phyloP scores from a whole-genome alignment of 176 grass and related monocot genomes.

The Elaeis guineensis region DNA sequence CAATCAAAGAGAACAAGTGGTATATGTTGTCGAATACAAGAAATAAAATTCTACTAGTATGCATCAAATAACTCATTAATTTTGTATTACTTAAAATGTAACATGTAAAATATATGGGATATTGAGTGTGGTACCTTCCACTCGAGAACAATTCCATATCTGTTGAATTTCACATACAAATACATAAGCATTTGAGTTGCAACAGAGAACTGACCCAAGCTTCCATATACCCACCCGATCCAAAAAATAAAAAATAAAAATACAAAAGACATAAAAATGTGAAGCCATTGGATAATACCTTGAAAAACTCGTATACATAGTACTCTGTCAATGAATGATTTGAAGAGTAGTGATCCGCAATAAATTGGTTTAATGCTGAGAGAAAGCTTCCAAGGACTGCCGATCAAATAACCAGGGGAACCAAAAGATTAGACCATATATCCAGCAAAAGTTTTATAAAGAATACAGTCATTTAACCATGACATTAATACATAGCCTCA shows the following conservation, averaged over 20 bases:
- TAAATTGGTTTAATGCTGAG: slow-evolving; percentile 88
- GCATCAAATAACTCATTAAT: no score
- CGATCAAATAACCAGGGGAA: neutral
- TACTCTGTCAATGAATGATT: slow-evolving; percentile 88
- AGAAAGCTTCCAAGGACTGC: slow-evolving; percentile 98
- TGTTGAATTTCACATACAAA: slow-evolving; percentile 29
- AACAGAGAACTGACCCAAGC: no score
- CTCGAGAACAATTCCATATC: slow-evolving; percentile 97
- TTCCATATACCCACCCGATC: no score
- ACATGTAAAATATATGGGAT: no score
- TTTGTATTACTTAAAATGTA: no score
- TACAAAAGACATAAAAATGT: no score
- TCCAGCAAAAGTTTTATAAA: neutral
- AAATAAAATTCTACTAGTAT: no score
- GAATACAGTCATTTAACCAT: neutral
- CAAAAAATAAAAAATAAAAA: no score
- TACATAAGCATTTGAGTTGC: slow-evolving; percentile 18
- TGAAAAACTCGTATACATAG: slow-evolving; percentile 96
- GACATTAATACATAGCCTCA: no score
- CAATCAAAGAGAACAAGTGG: neutral
- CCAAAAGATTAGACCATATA: neutral
- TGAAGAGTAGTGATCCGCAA: slow-evolving; percentile 78
- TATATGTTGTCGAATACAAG: no score
- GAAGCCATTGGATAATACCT: slow-evolving; percentile 27
- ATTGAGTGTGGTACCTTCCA: slow-evolving; percentile 38